Conservation (phyloP, 257 asterid genomes). For the Galeopsis tetrahit region DNA sequence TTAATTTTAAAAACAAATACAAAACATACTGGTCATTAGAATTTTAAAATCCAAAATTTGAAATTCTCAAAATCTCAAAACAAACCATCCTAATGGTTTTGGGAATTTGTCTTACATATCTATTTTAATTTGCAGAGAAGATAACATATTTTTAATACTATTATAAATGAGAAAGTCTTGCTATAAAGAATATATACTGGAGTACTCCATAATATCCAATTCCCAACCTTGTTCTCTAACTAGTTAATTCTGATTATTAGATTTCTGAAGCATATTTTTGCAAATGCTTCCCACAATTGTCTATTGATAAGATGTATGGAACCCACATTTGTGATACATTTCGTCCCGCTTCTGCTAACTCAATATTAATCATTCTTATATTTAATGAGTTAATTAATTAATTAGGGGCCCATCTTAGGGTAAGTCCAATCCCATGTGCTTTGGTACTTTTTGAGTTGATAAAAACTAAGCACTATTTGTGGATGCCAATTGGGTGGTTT, state of each 20-base stretch:
- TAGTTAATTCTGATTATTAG: neutral
- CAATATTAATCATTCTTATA: slow-evolving; percentile 34
- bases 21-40: too few relatives aligned
- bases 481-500: slow-evolving; percentile 50
- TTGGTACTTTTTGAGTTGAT: slow-evolving; percentile 36
- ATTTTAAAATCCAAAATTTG: too few relatives aligned
- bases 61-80: too few relatives aligned
- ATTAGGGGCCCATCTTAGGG: slow-evolving; percentile 45
- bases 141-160: too few relatives aligned
- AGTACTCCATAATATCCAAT: too few relatives aligned
- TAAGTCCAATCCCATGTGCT: slow-evolving; percentile 56
- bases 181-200: too few relatives aligned
- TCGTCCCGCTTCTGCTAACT: slow-evolving; percentile 34
- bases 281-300: slow-evolving; percentile 51
- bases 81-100: too few relatives aligned
- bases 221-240: too few relatives aligned
- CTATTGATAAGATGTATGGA: slow-evolving; percentile 41
- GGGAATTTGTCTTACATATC: too few relatives aligned
- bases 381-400: slow-evolving; percentile 24
- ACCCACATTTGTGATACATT: slow-evolving; percentile 40
- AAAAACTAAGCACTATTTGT: slow-evolving; percentile 29
- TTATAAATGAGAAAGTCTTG: too few relatives aligned
- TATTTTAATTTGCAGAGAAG: too few relatives aligned
- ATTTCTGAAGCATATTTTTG: neutral
- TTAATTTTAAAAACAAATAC: too few relatives aligned